Conservation (phyloP, 2,329 filamentous ascomycete species). For the Cercospora brassicicola region DNA sequence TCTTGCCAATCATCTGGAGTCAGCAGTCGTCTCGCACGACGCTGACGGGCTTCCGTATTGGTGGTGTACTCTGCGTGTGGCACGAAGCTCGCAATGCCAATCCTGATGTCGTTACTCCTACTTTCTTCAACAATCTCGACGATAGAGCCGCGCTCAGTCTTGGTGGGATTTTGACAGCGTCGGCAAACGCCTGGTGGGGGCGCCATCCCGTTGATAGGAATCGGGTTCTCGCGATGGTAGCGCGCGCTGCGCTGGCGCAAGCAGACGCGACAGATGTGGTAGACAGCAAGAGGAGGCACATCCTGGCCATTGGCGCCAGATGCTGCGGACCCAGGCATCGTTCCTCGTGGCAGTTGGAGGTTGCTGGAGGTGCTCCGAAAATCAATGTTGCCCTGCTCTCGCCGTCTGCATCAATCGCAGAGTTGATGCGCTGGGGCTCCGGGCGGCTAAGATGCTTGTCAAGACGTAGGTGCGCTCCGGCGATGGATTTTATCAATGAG, state of each 20-base stretch:
- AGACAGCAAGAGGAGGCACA: slow-evolving; percentile 35
- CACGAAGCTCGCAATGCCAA: slow-evolving; percentile 33
- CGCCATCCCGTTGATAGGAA: slow-evolving; percentile 35
- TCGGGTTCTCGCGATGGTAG: slow-evolving; percentile 39
- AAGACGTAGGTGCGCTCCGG: not conserved
- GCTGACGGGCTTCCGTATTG: slow-evolving; percentile 21
- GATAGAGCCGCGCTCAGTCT: slow-evolving; percentile 25
- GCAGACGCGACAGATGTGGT: slow-evolving; percentile 41
- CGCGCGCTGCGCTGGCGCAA: slow-evolving; percentile 36
- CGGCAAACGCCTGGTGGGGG: slow-evolving; percentile 38
- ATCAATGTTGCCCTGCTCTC: not conserved
- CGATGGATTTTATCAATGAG: not conserved
- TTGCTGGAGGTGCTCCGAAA: not conserved
- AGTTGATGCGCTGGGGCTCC: not conserved
- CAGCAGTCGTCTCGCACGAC: slow-evolving; percentile 19
- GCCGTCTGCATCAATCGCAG: not conserved
- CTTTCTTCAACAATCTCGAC: slow-evolving; percentile 24
- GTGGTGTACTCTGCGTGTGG: slow-evolving; percentile 26
- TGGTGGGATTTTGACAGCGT: slow-evolving; percentile 34
- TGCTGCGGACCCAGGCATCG: not conserved
- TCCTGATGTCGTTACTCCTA: slow-evolving; percentile 33
- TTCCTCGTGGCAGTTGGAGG: not conserved
- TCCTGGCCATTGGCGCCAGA: slow-evolving; percentile 7
- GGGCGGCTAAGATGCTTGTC: not conserved
- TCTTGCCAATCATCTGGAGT: slow-evolving; percentile 30